A percentile compares a stretch with the other conserved stretches of the same genome.
Conservation (phyloP, 2,329 filamentous ascomycete species). For the Hortaea sp. region DNA sequence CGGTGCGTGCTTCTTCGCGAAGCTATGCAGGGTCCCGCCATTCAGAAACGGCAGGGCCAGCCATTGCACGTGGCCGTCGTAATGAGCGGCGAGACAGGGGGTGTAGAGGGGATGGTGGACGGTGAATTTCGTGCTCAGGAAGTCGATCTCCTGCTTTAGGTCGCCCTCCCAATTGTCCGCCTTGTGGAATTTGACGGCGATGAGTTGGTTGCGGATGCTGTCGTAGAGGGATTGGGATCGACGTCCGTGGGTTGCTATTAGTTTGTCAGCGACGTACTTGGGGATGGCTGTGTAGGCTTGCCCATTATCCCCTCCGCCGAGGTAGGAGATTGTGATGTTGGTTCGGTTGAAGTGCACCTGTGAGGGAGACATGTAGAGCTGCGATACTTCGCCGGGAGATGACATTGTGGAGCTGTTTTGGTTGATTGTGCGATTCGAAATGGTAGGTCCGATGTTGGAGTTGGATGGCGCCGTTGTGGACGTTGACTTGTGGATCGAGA, state of each 20-base stretch:
- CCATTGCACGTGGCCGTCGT: neutral
- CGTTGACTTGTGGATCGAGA: too few species aligned
- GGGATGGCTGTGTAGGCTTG: neutral
- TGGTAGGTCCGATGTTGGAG: neutral
- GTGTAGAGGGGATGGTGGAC: neutral
- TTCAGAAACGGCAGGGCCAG: neutral
- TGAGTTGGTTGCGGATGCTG: neutral
- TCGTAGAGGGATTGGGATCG: neutral
- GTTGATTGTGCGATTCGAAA: too few species aligned
- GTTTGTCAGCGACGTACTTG: neutral
- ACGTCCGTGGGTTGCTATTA: neutral
- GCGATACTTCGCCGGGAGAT: neutral
- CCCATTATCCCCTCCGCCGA: conserved; percentile 1
- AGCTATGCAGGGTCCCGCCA: neutral
- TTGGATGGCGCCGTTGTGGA: neutral
- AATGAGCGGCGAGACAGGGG: neutral
- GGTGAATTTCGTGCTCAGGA: neutral
- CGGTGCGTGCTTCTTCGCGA: neutral
- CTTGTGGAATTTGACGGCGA: neutral
- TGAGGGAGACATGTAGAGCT: neutral
- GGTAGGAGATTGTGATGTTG: neutral
- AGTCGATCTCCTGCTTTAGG: neutral
- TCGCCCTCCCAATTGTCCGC: neutral
- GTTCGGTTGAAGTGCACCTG: neutral
- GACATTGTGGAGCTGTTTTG: neutral